phyloP scores from a whole-genome alignment of 257 asterid genomes.

The Orobanche coerulescens region DNA sequence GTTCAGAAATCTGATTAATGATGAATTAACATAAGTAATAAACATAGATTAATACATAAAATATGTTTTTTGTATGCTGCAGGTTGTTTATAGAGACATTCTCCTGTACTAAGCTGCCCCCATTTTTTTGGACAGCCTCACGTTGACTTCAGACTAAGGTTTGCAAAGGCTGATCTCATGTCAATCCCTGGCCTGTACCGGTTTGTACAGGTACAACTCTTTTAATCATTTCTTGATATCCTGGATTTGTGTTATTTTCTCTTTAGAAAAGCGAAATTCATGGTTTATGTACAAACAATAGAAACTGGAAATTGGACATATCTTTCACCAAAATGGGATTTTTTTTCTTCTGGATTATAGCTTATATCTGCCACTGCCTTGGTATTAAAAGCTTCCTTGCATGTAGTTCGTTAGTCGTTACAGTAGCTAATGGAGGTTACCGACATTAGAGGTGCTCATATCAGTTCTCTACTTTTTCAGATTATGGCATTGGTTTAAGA shows the following conservation, averaged over 20 bases:
- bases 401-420: constrained; percentile 6
- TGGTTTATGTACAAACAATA: neutral
- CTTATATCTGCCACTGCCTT: constrained; percentile 6
- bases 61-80: constrained; percentile 26
- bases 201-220: constrained; percentile 61
- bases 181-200: constrained; percentile 85
- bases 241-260: neutral
- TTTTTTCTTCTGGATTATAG: neutral
- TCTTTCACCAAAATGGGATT: neutral
- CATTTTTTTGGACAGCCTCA: constrained; percentile 63
- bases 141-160: constrained; percentile 87
- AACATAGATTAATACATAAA: neutral
- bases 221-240: constrained; percentile 5
- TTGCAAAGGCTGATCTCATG: constrained; percentile 94
- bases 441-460: too few species aligned
- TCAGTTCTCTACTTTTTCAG: too few species aligned
- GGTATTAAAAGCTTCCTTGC: neutral
- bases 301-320: neutral
- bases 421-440: too few species aligned
- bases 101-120: constrained; percentile 8
- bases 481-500: too few species aligned
- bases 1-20: neutral
- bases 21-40: neutral
- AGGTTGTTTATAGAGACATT: constrained; percentile 42
- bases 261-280: constrained; percentile 9